Conservation (phyloP, 768 basidiomycete genomes). For the Cantharellus anzutake region DNA sequence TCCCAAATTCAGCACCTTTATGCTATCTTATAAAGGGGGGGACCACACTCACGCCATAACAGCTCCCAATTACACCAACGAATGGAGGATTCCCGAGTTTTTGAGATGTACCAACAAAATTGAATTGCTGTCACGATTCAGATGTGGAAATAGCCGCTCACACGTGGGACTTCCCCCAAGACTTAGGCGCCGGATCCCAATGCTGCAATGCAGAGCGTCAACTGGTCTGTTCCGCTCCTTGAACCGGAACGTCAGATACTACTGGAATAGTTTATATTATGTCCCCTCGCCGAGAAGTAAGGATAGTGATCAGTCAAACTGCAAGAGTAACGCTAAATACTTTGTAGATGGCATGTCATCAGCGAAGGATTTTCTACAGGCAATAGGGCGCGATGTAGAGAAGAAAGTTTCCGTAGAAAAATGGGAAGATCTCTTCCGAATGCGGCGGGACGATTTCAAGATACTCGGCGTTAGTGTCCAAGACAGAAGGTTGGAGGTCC, state of each 20-base stretch:
- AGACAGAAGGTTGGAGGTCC: constrained; percentile 43
- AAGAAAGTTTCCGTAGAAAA: constrained; percentile 39
- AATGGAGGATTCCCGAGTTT: no score
- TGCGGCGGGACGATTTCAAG: constrained; percentile 36
- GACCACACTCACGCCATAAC: not conserved
- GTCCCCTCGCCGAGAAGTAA: not conserved
- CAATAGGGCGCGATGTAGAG: constrained; percentile 51
- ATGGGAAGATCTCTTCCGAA: constrained; percentile 62
- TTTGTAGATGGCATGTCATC: not conserved
- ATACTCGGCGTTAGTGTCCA: constrained; percentile 43
- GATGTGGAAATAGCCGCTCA: no score
- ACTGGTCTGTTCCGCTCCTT: not conserved
- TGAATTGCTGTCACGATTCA: no score
- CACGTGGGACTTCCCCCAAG: no score
- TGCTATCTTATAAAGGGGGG: not conserved
- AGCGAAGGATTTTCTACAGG: constrained; percentile 37
- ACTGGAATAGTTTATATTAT: not conserved
- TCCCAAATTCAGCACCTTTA: not conserved
- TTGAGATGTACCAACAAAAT: no score
- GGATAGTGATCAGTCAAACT: not conserved
- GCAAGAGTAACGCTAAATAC: not conserved
- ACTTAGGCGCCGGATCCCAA: no score
- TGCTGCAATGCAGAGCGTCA: not conserved
- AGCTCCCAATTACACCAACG: no score
- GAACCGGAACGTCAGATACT: not conserved